Conservation (phyloP, 2,329 filamentous ascomycete species). For the Phialemonium atrogriseum region DNA sequence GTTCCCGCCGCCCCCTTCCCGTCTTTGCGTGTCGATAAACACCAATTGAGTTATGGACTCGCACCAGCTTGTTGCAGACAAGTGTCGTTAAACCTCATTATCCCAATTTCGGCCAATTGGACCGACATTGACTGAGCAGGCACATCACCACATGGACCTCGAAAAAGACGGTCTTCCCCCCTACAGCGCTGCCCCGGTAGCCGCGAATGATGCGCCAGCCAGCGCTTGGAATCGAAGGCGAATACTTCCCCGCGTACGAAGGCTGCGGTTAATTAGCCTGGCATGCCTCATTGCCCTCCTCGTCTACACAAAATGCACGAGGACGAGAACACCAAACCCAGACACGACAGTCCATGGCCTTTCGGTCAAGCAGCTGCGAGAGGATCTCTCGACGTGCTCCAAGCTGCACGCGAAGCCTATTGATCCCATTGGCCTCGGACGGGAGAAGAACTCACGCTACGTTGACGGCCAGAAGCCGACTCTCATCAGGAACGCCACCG, state of each 20-base stretch:
- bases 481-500: slow-evolving; percentile 56
- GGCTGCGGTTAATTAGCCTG: slow-evolving; percentile 32
- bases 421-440: slow-evolving; percentile 46
- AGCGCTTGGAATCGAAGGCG: slow-evolving; percentile 19
- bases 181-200: too few relatives aligned
- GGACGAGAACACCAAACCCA: slow-evolving; percentile 3
- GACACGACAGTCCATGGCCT: slow-evolving; percentile 26
- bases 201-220: too few relatives aligned
- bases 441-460: slow-evolving; percentile 52
- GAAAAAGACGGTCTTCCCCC: too few relatives aligned
- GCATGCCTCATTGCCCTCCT: slow-evolving; percentile 42
- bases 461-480: slow-evolving; percentile 49
- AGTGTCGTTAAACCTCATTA: too few relatives aligned
- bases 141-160: too few relatives aligned
- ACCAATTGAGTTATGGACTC: too few relatives aligned
- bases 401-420: slow-evolving; percentile 44
- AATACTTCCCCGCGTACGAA: slow-evolving; percentile 34
- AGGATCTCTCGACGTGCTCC: slow-evolving; percentile 46
- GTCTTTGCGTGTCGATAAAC: too few relatives aligned
- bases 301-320: slow-evolving; percentile 32
- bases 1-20: too few relatives aligned
- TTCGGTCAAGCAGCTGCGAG: slow-evolving; percentile 42
- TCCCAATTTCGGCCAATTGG: too few relatives aligned
- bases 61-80: too few relatives aligned
- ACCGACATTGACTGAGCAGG: too few relatives aligned